Percentiles rank a stretch among this genome's conserved stretches.
Evolutionary conservation across 345 rosid genomes (phyloP).

Genomic region (Populus nigra): DNA sequence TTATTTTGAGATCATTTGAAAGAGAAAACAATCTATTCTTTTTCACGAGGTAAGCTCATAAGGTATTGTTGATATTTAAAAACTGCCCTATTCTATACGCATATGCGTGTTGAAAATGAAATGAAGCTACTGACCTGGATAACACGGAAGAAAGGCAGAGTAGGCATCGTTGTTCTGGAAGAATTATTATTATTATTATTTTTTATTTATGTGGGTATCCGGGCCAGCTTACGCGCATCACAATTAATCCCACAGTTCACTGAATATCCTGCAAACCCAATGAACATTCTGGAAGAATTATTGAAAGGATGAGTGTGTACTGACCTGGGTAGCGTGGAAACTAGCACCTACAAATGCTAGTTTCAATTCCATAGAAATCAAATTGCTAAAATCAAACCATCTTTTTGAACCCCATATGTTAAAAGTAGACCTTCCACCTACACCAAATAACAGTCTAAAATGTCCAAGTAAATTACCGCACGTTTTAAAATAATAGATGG

Average conservation of each 20-base stretch:
- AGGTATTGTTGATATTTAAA: too few species aligned
- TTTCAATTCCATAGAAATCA: neutral
- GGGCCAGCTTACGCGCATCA: too few species aligned
- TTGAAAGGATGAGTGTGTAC: neutral
- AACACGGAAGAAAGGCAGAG: neutral
- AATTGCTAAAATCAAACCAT: neutral
- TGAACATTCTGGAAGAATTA: constrained; percentile 19
- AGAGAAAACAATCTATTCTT: too few species aligned
- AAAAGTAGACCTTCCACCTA: constrained; percentile 26
- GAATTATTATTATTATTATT: too few species aligned
- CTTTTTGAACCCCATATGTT: constrained; percentile 20
- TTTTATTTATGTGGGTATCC: too few species aligned
- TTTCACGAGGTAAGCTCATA: too few species aligned
- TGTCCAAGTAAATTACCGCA: constrained; percentile 2
- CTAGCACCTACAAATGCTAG: neutral
- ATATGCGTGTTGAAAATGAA: too few species aligned
- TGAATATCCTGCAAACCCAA: too few species aligned
- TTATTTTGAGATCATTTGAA: too few species aligned
- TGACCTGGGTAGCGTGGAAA: neutral
- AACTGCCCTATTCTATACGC: too few species aligned
- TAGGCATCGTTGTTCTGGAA: constrained; percentile 21
- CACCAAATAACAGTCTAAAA: neutral
- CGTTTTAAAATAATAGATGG: neutral
- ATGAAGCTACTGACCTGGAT: neutral
- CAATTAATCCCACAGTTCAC: too few species aligned